Evolutionary conservation across 495 filamentous ascomycete species (phyloP).

Genomic region (Neurospora hispaniola): DNA sequence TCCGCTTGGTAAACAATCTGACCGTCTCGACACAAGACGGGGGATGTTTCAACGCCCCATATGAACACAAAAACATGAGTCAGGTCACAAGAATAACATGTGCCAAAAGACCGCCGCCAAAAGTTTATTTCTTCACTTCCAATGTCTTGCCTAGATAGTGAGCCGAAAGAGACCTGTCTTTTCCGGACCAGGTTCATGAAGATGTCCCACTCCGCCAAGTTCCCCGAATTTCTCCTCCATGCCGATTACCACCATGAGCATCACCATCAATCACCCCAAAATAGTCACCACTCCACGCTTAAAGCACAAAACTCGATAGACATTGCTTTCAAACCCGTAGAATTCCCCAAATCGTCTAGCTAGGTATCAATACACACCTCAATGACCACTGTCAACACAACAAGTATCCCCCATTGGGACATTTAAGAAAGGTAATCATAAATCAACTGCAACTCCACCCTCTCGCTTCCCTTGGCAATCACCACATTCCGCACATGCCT

Average conservation of each 20-base stretch:
- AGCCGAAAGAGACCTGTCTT: neutral
- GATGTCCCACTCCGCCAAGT: neutral
- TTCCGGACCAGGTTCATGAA: neutral
- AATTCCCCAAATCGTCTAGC: neutral
- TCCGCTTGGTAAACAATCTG: neutral
- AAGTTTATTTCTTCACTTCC: neutral
- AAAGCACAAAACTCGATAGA: neutral
- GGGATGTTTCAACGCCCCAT: no score
- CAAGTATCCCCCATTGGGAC: no score
- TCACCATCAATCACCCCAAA: neutral
- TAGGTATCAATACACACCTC: neutral
- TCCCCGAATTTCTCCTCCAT: neutral
- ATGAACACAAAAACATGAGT: neutral
- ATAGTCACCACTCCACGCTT: neutral
- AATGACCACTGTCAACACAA: neutral
- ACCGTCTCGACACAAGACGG: neutral
- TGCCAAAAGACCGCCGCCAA: neutral
- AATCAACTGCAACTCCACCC: slow-evolving; percentile 56
- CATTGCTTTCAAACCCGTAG: neutral
- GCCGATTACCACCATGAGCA: neutral
- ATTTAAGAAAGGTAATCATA: slow-evolving; percentile 47
- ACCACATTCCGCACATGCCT: slow-evolving; percentile 57
- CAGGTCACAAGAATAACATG: neutral
- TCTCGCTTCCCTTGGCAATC: slow-evolving; percentile 51
- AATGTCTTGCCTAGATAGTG: no score